Conservation (phyloP, 2,329 filamentous ascomycete species). For the Cercospora canescens region DNA sequence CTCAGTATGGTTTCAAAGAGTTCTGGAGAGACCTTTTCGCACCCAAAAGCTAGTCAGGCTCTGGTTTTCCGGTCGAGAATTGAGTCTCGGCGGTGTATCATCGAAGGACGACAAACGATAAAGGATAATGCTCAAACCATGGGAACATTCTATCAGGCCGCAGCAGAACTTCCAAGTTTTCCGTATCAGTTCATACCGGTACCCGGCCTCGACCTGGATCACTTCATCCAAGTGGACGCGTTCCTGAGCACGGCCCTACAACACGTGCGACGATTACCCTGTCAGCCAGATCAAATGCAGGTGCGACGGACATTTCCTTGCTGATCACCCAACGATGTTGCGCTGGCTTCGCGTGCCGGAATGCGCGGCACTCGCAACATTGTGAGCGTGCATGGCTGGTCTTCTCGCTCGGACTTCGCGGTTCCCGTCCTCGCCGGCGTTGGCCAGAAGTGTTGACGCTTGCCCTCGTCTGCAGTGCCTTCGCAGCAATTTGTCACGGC, state of each 20-base stretch:
- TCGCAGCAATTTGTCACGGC: not conserved
- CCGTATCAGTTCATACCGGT: not conserved
- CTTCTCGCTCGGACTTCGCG: not conserved
- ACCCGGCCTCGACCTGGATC: not conserved
- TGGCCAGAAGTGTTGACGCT: no score
- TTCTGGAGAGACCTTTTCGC: constrained; percentile 82
- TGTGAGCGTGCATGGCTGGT: not conserved
- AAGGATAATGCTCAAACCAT: not conserved
- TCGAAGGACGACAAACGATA: not conserved
- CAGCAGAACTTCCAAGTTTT: not conserved
- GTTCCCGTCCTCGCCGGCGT: not conserved
- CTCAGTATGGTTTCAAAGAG: constrained; percentile 82
- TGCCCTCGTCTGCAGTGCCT: not conserved
- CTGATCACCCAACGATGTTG: not conserved
- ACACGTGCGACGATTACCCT: not conserved
- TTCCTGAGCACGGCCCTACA: not conserved
- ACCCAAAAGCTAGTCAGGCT: constrained; percentile 14
- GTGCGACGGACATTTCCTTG: not conserved
- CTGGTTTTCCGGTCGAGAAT: not conserved
- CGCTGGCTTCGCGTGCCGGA: not conserved
- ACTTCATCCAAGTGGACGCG: not conserved
- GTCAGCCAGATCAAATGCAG: not conserved
- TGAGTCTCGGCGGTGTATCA: not conserved
- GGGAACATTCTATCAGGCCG: not conserved
- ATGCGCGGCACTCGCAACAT: no score